Evolutionary conservation across 2,329 filamentous ascomycete genomes (phyloP), one percentile per base, ranked within the genome.

Genomic region (Pezicula radicicola): DNA sequence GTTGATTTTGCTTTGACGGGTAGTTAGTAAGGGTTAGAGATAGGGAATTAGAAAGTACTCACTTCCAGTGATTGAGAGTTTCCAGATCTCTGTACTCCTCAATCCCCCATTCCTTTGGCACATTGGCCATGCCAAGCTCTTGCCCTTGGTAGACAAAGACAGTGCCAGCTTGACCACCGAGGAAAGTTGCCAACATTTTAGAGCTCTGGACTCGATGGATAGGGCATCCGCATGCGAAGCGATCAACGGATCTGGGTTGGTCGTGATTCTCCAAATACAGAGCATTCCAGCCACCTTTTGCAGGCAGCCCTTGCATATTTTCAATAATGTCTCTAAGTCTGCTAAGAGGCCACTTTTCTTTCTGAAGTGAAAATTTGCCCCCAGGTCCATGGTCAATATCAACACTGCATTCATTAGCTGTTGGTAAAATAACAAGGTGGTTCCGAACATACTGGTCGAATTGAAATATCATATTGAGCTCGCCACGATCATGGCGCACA

Each of bases 381-480:
- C 57, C 51, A 51, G 66, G 51, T 10, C 74, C 75, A 50, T 75
- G 68, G 52, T 81, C 78, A n/a, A 81, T 68, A 30, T 78, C 72
- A 55, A 82, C 74, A 36, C 73, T 77, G 18, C 7, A 15, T 2
- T 12, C 55, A 12, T 45, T 45, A 45, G 42, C 27, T 55, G 50
- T 48, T 25, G 6, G 13, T 16, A 8, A 15, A 37, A 21, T 19
- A 36, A 18, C n/a, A 21, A 27, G 8, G 6, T 9, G 41, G 28
- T 48, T 43, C 6, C 6, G 42, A 36, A 48, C 35, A 50, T 60
- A 78, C 76, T 82, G 72, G 52, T 88, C 85, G 63, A 89, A 89
- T 59, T 87, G 81, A 68, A 89, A 89, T 35, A 89, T 84, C 84
- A 89, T 89, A 65, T 80, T 84, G 41, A 89, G 69, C 63, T 88